phyloP scores from a whole-genome alignment of 768 basidiomycete genomes.

The Hericium rajendrae region DNA sequence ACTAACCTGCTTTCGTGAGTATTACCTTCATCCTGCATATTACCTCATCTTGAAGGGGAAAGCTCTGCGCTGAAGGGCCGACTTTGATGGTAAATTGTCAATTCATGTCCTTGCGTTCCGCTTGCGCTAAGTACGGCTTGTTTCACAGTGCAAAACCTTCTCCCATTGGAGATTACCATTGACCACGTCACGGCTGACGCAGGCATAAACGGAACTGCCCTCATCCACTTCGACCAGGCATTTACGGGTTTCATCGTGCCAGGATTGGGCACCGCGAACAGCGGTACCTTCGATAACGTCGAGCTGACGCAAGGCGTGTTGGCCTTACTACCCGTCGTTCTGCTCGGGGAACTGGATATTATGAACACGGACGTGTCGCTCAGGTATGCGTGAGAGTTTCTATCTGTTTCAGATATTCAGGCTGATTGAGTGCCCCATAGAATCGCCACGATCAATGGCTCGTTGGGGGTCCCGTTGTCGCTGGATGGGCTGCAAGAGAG shows the following conservation, averaged over 20 bases:
- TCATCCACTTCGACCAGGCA: slow-evolving; percentile 15
- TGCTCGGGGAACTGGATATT: slow-evolving; percentile 10
- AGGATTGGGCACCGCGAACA: slow-evolving; percentile 18
- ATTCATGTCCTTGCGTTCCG: not conserved
- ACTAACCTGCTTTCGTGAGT: not conserved
- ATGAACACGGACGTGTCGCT: slow-evolving; percentile 27
- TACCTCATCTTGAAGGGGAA: not conserved
- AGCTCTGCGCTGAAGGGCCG: not conserved
- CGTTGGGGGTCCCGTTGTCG: slow-evolving; percentile 26
- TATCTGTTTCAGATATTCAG: not conserved
- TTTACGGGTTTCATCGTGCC: slow-evolving; percentile 13
- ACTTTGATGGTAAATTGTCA: not conserved
- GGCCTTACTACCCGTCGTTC: slow-evolving; percentile 13
- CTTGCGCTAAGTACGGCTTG: not conserved
- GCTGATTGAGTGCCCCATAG: slow-evolving; percentile 11
- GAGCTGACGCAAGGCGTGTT: slow-evolving; percentile 12
- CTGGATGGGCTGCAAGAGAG: slow-evolving; percentile 27
- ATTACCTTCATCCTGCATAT: not conserved
- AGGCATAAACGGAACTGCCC: slow-evolving; percentile 9
- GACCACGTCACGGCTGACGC: slow-evolving; percentile 27
- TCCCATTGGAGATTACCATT: slow-evolving; percentile 36
- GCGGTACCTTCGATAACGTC: slow-evolving; percentile 15
- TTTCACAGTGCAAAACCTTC: slow-evolving; percentile 31
- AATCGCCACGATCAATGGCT: slow-evolving; percentile 23
- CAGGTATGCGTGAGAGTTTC: slow-evolving; percentile 21